Evolutionary conservation across 2,329 filamentous ascomycete genomes (phyloP).

Genomic region (Aureobasidium sp.): DNA sequence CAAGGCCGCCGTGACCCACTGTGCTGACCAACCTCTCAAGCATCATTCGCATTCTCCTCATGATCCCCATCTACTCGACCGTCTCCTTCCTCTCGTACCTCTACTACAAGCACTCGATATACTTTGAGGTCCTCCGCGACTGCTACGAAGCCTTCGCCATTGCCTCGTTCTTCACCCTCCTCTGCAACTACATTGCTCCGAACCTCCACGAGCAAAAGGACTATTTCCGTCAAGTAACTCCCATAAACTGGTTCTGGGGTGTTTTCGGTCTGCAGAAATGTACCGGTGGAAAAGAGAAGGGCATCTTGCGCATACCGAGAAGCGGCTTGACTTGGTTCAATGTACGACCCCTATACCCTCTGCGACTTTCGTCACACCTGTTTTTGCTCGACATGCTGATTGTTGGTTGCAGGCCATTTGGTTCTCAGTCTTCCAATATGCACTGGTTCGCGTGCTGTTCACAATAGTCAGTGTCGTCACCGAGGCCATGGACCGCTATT

Average conservation of each 20-base stretch:
- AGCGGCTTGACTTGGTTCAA: constrained; percentile 90
- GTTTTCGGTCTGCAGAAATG: constrained; percentile 61
- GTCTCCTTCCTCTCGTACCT: constrained; percentile 65
- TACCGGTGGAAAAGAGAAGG: constrained; percentile 56
- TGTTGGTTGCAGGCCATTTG: constrained; percentile 51
- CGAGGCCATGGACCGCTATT: constrained; percentile 62
- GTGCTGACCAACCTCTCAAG: constrained; percentile 31
- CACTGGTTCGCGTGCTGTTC: constrained; percentile 69
- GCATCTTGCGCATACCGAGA: constrained; percentile 62
- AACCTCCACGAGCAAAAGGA: constrained; percentile 72
- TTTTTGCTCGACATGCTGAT: not conserved
- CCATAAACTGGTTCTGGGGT: constrained; percentile 67
- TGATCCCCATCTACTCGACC: constrained; percentile 73
- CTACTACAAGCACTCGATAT: constrained; percentile 69
- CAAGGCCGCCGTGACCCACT: not conserved
- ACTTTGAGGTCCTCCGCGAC: constrained; percentile 71
- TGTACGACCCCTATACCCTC: constrained; percentile 30
- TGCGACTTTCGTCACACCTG: not conserved
- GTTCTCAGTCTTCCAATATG: constrained; percentile 79
- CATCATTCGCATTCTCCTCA: constrained; percentile 80
- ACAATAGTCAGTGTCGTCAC: constrained; percentile 69
- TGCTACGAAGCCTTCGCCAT: constrained; percentile 88
- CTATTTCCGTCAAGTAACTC: constrained; percentile 62
- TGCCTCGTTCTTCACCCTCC: constrained; percentile 72
- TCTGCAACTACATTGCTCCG: constrained; percentile 73